Conservation (phyloP, 441 rosid genomes). For the Populus hybrid region DNA sequence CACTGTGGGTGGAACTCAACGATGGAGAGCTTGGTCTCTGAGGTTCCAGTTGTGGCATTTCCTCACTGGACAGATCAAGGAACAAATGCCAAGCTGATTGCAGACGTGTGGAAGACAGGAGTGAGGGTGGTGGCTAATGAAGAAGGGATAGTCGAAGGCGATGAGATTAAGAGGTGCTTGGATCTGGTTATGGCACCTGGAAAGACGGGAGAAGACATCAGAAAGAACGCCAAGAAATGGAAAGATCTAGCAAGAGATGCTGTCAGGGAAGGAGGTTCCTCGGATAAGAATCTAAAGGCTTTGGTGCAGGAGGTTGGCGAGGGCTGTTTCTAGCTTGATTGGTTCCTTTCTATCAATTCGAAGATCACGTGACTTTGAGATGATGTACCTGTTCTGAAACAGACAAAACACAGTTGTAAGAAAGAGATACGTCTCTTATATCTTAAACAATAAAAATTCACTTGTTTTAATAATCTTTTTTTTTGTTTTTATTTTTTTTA, state of each 20-base stretch:
- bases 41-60: slow-evolving; percentile 30
- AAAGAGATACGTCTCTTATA: neutral
- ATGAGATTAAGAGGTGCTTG: slow-evolving; percentile 29
- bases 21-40: slow-evolving; percentile 5
- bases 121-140: slow-evolving; percentile 16
- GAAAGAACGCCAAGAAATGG: slow-evolving; percentile 26
- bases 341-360: neutral
- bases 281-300: slow-evolving; percentile 20
- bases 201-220: slow-evolving; percentile 19
- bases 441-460: too few relatives aligned
- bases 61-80: slow-evolving; percentile 34
- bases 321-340: neutral
- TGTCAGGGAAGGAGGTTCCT: slow-evolving; percentile 28
- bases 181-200: slow-evolving; percentile 23
- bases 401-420: neutral
- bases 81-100: slow-evolving; percentile 29
- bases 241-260: slow-evolving; percentile 30
- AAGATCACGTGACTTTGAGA: neutral
- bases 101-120: slow-evolving; percentile 32
- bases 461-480: too few relatives aligned
- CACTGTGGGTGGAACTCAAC: slow-evolving; percentile 34
- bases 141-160: slow-evolving; percentile 19
- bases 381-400: neutral
- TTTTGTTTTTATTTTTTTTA: too few relatives aligned
- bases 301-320: slow-evolving; percentile 11